Evolutionary conservation across 78 protist species (phyloP), one percentile per base, ranked within the genome.

Genomic region (Dictyostelium capitatum): DNA sequence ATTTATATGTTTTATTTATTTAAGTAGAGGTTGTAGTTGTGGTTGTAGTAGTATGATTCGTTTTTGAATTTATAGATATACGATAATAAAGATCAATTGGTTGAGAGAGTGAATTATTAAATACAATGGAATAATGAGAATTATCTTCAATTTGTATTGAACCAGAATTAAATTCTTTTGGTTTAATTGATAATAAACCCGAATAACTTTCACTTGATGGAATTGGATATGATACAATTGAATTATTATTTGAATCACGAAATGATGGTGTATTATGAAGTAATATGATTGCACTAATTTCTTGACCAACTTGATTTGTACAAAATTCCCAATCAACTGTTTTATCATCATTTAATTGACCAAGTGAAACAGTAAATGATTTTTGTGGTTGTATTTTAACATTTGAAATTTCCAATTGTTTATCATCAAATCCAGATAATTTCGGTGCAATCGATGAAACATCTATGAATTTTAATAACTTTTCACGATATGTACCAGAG

Each of bases 111-210:
- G 70, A 50, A 48, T 85, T 85, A 62, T 85, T 73, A 56, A 85
- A 75, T 10, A 85, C 25, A 0, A 62, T 19, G 0, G n/a, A 12
- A 65, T 87, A 87, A 28, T 51, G 20, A 14, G 51, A 53, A 23
- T 41, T 37, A 28, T 77, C 85, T 48, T 51, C 83, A 50, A 64
- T 23, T 77, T 56, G 67, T 50, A 53, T 54, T n/a, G 83, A 59
- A 51, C 84, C 84, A 28, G 79, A 46, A 25, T 77, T 87, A 70
- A 30, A 87, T 87, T 87, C 93, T 43, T 78, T 64, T 74, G 59
- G 82, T 11, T 54, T 25, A 6, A 74, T 72, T 41, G 72, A 32
- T 10, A 80, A 17, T 54, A 83, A 23, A 54, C 0, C 17, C 1
- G 17, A 4, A 17, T 54, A 12, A 11, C 6, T 43, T 15, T 67